Percentiles rank a stretch among this genome's conserved stretches.
Conservation (phyloP, 2,329 filamentous ascomycete species). For the Penicillium frequentans region DNA sequence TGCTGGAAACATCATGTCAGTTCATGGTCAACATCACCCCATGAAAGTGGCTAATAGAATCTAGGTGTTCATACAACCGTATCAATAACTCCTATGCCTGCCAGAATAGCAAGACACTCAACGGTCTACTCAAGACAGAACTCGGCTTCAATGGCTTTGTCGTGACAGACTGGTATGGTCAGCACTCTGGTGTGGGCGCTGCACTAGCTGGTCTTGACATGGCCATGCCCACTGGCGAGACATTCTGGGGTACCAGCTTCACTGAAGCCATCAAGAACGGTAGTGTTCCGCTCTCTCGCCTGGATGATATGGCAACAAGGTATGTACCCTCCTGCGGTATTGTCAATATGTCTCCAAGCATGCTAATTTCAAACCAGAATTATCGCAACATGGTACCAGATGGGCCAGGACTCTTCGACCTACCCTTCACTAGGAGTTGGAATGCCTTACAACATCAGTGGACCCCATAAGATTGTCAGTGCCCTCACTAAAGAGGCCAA, state of each 20-base stretch:
- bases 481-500: slow-evolving; percentile 48
- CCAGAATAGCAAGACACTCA: slow-evolving; percentile 75
- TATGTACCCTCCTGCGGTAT: background rate
- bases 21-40: background rate
- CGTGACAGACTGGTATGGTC: slow-evolving; percentile 75
- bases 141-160: slow-evolving; percentile 80
- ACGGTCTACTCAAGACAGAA: slow-evolving; percentile 74
- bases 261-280: slow-evolving; percentile 61
- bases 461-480: slow-evolving; percentile 50
- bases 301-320: slow-evolving; percentile 61
- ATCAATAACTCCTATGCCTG: slow-evolving; percentile 78
- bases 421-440: slow-evolving; percentile 43
- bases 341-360: too few relatives aligned
- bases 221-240: slow-evolving; percentile 67
- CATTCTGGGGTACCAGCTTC: slow-evolving; percentile 38
- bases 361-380: slow-evolving; percentile 26
- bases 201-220: slow-evolving; percentile 76
- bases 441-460: slow-evolving; percentile 39
- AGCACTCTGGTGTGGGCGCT: slow-evolving; percentile 66
- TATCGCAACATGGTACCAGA: slow-evolving; percentile 49
- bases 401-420: slow-evolving; percentile 43
- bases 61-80: slow-evolving; percentile 24
- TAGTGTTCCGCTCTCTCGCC: slow-evolving; percentile 53
- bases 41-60: background rate
- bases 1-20: slow-evolving; percentile 60